These are phyloP conservation scores for Elaeagnus macrophylla DNA, from an alignment of 306 rosid genomes.

Conservation along the genomic window DNA sequence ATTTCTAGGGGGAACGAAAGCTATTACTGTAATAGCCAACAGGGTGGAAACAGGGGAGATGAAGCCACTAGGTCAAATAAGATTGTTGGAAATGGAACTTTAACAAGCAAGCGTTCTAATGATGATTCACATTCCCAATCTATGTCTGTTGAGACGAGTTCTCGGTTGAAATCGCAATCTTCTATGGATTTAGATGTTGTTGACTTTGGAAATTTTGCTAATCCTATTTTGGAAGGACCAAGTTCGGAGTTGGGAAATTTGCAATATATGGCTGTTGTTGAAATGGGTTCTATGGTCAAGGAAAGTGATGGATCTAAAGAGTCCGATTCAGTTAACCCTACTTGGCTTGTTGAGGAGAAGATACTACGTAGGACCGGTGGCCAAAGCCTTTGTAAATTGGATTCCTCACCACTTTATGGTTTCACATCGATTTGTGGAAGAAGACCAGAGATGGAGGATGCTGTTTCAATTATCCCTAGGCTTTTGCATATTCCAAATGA, in stretches of 20 bases:
- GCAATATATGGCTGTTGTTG: constrained; percentile 26
- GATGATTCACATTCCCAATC: too few species aligned
- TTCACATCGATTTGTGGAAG: constrained; percentile 53
- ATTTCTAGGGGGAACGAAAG: too few species aligned
- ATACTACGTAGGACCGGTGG: constrained; percentile 26
- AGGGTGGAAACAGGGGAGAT: too few species aligned
- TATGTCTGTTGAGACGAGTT: too few species aligned
- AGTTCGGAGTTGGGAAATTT: constrained; percentile 14
- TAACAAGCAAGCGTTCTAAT: too few species aligned
- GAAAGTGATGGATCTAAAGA: constrained; percentile 26
- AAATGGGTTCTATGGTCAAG: constrained; percentile 10
- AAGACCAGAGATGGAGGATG: constrained; percentile 86
- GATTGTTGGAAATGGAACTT: too few species aligned
- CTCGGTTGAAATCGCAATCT: constrained; percentile 2
- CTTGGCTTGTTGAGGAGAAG: constrained; percentile 29
- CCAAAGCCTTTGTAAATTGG: constrained; percentile 24
- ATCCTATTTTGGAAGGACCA: constrained; percentile 10
- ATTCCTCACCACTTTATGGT: constrained; percentile 50
- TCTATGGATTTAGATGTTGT: constrained; percentile 18
- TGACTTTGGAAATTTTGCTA: constrained; percentile 6
- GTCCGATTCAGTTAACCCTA: constrained; percentile 33
- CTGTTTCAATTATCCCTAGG: constrained; percentile 42
- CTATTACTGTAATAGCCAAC: too few species aligned
- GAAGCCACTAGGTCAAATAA: too few species aligned
- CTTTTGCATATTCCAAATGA: constrained; percentile 39